Evolutionary conservation across 768 basidiomycete genomes (phyloP).

Genomic region (Leccinum ochraceum): DNA sequence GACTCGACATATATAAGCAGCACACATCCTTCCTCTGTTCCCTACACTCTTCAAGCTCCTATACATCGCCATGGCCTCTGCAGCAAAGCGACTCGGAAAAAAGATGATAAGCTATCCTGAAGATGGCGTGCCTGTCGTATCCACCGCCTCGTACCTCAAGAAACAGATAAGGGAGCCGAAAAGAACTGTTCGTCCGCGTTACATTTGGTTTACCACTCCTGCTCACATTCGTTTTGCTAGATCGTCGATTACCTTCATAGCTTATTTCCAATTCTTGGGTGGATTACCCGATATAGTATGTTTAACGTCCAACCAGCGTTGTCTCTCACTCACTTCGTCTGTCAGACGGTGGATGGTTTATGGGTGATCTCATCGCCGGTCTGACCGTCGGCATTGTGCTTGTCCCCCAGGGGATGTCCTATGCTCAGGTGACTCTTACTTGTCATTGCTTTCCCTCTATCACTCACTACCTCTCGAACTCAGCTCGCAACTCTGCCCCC

Average conservation of each 20-base stretch:
- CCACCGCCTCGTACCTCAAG: conserved; percentile 55
- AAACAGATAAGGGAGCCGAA: conserved; percentile 46
- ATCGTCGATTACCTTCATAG: conserved; percentile 60
- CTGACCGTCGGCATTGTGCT: conserved; percentile 94
- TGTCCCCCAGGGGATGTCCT: conserved; percentile 94
- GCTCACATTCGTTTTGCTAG: conserved; percentile 38
- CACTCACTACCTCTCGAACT: not conserved
- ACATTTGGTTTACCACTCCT: not conserved
- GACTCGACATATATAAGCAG: conserved; percentile 3
- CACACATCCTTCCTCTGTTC: not conserved
- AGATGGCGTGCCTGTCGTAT: conserved; percentile 56
- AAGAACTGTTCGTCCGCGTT: conserved; percentile 41
- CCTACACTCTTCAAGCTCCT: not conserved
- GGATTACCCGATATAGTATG: conserved; percentile 88
- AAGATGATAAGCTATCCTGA: conserved; percentile 62
- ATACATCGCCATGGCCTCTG: conserved; percentile 34
- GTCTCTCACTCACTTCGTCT: not conserved
- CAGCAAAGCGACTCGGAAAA: conserved; percentile 54
- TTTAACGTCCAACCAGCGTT: not conserved
- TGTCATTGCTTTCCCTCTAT: not conserved
- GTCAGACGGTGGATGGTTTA: conserved; percentile 74
- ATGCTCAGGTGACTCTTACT: conserved; percentile 56
- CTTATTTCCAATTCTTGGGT: conserved; percentile 83
- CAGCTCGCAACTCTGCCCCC: conserved; percentile 83
- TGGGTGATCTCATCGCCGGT: conserved; percentile 87